Percentiles rank a stretch among this genome's conserved stretches.
Conservation (phyloP, 169 alveolate genomes). For the Plasmodium reichenowi region DNA sequence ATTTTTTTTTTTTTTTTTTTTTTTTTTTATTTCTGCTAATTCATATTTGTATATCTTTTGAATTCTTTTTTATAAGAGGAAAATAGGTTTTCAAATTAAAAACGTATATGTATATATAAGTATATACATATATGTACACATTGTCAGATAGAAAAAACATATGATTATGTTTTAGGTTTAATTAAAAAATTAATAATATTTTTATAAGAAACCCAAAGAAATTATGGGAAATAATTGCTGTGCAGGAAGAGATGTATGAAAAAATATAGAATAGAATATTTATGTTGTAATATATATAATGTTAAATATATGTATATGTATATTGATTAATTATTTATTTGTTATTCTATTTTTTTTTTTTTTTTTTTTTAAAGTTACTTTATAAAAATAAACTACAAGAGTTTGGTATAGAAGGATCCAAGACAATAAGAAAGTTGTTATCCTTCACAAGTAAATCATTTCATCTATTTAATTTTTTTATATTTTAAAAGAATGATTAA, state of each 20-base stretch:
- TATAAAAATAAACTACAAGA: conserved; percentile 69
- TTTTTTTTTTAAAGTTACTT: conserved; percentile 27
- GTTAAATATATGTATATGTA: no score
- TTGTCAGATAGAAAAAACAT: conserved; percentile 45
- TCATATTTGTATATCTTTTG: not conserved
- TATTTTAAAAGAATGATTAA: not conserved
- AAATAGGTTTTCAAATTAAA: not conserved
- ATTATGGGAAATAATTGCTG: conserved; percentile 85
- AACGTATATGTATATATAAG: not conserved
- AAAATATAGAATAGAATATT: conserved; percentile 8
- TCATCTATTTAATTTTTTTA: conserved; percentile 10
- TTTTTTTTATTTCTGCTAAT: not conserved
- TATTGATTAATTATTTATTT: no score
- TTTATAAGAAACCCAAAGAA: conserved; percentile 46
- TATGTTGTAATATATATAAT: no score
- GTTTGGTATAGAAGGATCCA: conserved; percentile 70
- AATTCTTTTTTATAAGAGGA: conserved; percentile 8
- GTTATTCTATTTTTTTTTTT: not conserved
- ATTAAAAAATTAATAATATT: conserved; percentile 24
- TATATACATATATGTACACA: conserved; percentile 11
- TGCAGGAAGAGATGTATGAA: conserved; percentile 84
- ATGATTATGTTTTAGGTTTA: conserved; percentile 73
- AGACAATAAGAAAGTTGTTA: conserved; percentile 70
- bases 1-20: no score
- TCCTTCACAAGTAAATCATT: conserved; percentile 66